Evolutionary conservation across 805 yeast genomes (phyloP).

Genomic region (Saccharomyces cerevisiae): DNA sequence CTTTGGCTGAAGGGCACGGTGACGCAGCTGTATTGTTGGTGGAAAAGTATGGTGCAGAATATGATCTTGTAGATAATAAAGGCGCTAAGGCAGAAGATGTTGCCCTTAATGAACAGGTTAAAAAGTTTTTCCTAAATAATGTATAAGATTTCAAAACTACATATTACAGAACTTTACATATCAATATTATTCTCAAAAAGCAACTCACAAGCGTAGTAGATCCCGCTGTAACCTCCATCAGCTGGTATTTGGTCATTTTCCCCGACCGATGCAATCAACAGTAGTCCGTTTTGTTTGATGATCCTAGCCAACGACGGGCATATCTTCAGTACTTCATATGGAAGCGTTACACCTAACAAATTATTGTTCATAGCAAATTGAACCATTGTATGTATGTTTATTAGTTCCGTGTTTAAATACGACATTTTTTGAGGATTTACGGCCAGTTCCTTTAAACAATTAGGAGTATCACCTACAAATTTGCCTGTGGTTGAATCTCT

Average conservation of each 20-base stretch:
- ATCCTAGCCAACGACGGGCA: constrained; percentile 71
- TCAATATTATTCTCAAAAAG: constrained; percentile 15
- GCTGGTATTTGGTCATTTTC: constrained; percentile 10
- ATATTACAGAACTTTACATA: constrained; percentile 3
- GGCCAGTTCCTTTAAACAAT: constrained; percentile 21
- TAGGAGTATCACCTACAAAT: constrained; percentile 26
- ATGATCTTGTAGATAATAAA: constrained; percentile 36
- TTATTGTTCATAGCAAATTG: constrained; percentile 75
- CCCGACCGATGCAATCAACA: constrained; percentile 61
- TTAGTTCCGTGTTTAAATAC: constrained; percentile 23
- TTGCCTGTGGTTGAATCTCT: constrained; percentile 6
- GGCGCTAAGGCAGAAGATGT: constrained; percentile 50
- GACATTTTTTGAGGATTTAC: constrained; percentile 9
- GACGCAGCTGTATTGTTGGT: constrained; percentile 61
- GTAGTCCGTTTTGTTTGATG: constrained; percentile 71
- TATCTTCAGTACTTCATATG: constrained; percentile 57
- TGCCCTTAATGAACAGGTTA: constrained; percentile 46
- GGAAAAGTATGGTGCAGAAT: constrained; percentile 57
- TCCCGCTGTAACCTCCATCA: constrained; percentile 21
- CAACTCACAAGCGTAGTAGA: constrained; percentile 14
- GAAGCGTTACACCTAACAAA: constrained; percentile 73
- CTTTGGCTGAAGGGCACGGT: constrained; percentile 81
- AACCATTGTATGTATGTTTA: constrained; percentile 76
- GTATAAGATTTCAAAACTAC: constrained; percentile 3
- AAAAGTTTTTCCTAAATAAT: constrained; percentile 31